Evolutionary conservation across 2,329 filamentous ascomycete species (phyloP), one percentile per base, ranked within the genome.

Genomic region (Botrytis cinerea): DNA sequence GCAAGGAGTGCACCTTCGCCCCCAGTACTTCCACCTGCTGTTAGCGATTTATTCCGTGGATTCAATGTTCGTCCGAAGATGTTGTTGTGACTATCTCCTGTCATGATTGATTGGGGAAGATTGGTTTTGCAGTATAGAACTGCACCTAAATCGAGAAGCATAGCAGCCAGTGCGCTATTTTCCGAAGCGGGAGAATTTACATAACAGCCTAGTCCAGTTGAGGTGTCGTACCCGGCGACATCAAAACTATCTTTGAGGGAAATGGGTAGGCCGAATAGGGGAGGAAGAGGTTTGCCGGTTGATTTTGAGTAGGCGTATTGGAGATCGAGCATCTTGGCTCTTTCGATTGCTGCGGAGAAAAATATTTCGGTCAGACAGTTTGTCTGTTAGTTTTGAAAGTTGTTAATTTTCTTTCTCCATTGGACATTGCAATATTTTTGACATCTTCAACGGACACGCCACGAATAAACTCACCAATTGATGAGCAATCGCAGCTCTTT

Each of bases 141-240:
- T 0, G 94, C 94, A 35, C 95, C 92, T 6, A 93, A 16, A 32
- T 60, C 51, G 14, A 45, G 10, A 4, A 70, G 38, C 92, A 96
- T 68, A 97, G 85, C 48, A 97, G 83, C 74, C 86, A 88, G 28
- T 92, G 90, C 77, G 92, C 88, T 7, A 88, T 85, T 93, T 43
- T 87, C 82, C 74, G 92, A 88, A 68, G 86, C 84, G 35, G 92
- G 93, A 82, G 93, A 95, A 1, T 93, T 94, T 1, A 97, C 91
- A 16, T 89, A 91, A n/a, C 89, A 89, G 81, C 97, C 94, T 77
- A 94, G 97, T 16, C 69, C 69, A 35, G 43, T 62, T 10, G 69
- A 61, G 3, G 40, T 48, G 22, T 71, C 69, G 1, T 45, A 32
- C 35, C 93, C 94, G 72, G 88, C 90, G 16, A 97, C 91, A 25